Base-by-base conservation (phyloP, 2,329 filamentous ascomycete species). In the Cladosporium austrohemisphaericum region DNA sequence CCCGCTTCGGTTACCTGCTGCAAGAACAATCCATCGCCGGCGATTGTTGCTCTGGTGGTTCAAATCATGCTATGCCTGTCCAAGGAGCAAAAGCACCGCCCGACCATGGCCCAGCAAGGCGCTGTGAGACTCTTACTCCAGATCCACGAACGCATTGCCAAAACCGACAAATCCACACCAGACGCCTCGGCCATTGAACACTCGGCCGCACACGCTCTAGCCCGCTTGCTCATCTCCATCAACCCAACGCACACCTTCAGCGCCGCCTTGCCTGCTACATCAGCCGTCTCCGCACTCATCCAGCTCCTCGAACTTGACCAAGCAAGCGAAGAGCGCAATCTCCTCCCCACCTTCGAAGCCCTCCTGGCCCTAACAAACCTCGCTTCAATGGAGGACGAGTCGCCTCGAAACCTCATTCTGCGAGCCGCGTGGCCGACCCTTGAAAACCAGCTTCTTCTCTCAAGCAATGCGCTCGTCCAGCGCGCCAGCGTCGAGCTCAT, bases 281-380 rank as follows among this genome's bases (percentile, higher is more conserved):
- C 86, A 3, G 88, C 91, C n/a, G 84, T 97, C 50, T 81, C 88
- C 1, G 89, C 92, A 0, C 79, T 98, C 1, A 70, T 86, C 5
- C 82, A 81, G 16, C 85, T 97, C 47, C 77, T 97, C 13, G 71
- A 79, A 0, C 79, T 82, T 5, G 81, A 86, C 43, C 78, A 82
- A 4, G 65, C 70, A 5, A 69, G 63, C 19, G 70, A 72, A 50
- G 73, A 76, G 46, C 80, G 85, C 44, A 87, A 95, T 65, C 79
- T 97, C 11, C 78, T 98, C 0, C 90, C 93, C 0, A 84, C 86
- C 0, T 98, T 97, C 58, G 93, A 98, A 68, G 79, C 86, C 1
- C 78, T 98, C 7, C 85, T 97, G 66, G 92, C 93, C 0, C 79
- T 98, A 28, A 97, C 93, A 0, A 98, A 98, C 60, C 79, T 98